Percentiles rank a stretch among this genome's conserved stretches.
phyloP scores from a whole-genome alignment of 1,284 basidiomycete species.

The Boletellus deceptivus region DNA sequence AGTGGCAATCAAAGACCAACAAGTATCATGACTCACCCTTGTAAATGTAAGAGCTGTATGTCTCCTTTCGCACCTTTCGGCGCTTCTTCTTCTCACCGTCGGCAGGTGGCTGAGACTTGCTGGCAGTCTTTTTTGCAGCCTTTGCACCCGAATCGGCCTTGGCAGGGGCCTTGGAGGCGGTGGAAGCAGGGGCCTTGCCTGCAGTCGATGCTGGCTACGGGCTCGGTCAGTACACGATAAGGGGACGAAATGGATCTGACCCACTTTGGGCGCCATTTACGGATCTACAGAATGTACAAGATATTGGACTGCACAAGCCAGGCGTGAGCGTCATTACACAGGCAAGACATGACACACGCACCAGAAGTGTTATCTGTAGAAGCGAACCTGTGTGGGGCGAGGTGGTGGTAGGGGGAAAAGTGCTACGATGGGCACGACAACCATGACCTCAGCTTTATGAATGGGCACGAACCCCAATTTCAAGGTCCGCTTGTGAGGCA shows the following conservation, averaged over 20 bases:
- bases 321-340: conserved; percentile 14
- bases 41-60: conserved; percentile 94
- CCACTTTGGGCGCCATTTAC: conserved; percentile 34
- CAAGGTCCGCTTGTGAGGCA: conserved; percentile 31
- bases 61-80: conserved; percentile 88
- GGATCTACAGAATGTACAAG: conserved; percentile 32
- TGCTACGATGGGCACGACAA: conserved; percentile 26
- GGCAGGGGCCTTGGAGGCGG: conserved; percentile 74
- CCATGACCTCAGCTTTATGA: conserved; percentile 33
- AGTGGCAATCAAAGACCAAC: conserved; percentile 29
- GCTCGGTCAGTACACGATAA: conserved; percentile 15
- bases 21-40: conserved; percentile 52
- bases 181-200: conserved; percentile 83
- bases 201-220: conserved; percentile 68
- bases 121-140: conserved; percentile 85
- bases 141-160: conserved; percentile 70
- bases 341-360: conserved; percentile 11
- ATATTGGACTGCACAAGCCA: conserved; percentile 28
- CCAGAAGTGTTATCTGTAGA: conserved; percentile 25
- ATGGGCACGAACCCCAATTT: conserved; percentile 30
- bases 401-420: conserved; percentile 32
- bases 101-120: conserved; percentile 55
- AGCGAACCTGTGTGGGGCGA: conserved; percentile 12
- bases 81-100: conserved; percentile 85
- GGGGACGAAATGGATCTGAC: conserved; percentile 5